Evolutionary conservation across 2,329 filamentous ascomycete species (phyloP), one percentile per base, ranked within the genome.

Genomic region (Trichophaea hybrida): DNA sequence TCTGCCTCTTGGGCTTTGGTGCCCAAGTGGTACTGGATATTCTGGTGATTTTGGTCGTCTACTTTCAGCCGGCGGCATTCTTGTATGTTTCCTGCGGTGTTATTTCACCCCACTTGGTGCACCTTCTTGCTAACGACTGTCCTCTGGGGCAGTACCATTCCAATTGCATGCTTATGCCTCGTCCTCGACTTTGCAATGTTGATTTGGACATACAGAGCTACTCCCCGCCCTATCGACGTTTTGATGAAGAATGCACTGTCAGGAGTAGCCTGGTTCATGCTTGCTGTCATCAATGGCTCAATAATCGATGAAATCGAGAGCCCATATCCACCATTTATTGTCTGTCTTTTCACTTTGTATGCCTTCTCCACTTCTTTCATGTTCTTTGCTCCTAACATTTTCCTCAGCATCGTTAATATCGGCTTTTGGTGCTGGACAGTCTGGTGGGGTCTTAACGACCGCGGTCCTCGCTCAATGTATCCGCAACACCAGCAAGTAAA

Each of bases 371-470:
- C 17, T 50, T 50, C 24, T 8, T 13, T 2, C 13, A 2, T 10
- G 46, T 2, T 50, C 12, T 10, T 13, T 24, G 46, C 46, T 50
- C 10, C 13, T 31, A 50, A n/a, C 24, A 2, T n/a, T 15, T 15
- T 15, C 15, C 3, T 12, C 38, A 43, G 38, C 24, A 2, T 50
- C 24, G 13, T 50, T 6, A 52, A 52, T 31, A 10, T 34, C 24
- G 7, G 6, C 49, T 52, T 52, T 31, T 52, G 49, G 49, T 10
- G 31, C 12, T 52, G 49, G 49, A 35, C 49, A 31, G 17, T 52
- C 24, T 52, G 49, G 49, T 52, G 49, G 49, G 33, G 49, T 12
- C 49, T 52, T 8, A 52, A 52, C 33, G 49, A 52, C 15, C 49
- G 49, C 12, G 49, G 49, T 6, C 49, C 49, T 12, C 7, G 49